Evolutionary conservation across 139 green algal genomes (phyloP).

Genomic region (Chloropicon primus): DNA sequence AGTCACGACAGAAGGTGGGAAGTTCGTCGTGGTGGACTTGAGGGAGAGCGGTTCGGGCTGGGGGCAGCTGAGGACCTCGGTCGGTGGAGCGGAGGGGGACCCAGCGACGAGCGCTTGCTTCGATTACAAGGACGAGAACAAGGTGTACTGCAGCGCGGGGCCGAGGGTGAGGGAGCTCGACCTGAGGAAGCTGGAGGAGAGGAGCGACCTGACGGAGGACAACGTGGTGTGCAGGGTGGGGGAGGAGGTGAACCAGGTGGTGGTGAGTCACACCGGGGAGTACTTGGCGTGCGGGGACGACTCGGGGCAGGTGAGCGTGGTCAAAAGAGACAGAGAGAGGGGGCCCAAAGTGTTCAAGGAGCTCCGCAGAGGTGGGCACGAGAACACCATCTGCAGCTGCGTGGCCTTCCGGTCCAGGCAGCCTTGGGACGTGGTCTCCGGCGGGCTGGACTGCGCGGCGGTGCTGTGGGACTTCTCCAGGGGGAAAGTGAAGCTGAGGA

Average conservation of each 20-base stretch:
- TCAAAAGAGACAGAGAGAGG: background rate
- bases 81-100: background rate
- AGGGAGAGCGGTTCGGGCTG: too few species aligned
- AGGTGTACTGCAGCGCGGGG: background rate
- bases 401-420: slow-evolving; percentile 36
- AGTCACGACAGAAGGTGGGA: background rate
- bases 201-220: background rate
- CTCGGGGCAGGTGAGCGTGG: slow-evolving; percentile 31
- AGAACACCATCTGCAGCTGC: slow-evolving; percentile 29
- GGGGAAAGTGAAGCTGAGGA: slow-evolving; percentile 3
- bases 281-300: slow-evolving; percentile 40
- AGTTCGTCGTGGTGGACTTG: background rate
- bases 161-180: background rate
- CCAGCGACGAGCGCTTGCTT: background rate
- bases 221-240: background rate
- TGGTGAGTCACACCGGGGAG: slow-evolving; percentile 17
- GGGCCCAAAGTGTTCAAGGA: slow-evolving; percentile 24
- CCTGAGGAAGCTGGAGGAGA: background rate
- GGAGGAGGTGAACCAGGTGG: slow-evolving; percentile 39
- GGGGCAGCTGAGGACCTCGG: too few species aligned
- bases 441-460: slow-evolving; percentile 39
- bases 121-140: background rate
- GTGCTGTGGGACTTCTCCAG: slow-evolving; percentile 31
- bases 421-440: slow-evolving; percentile 43
- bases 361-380: slow-evolving; percentile 28